Percentiles rank a stretch among this genome's conserved stretches.
phyloP scores from a whole-genome alignment of 768 basidiomycete species.

The Hygrocybe punicea region DNA sequence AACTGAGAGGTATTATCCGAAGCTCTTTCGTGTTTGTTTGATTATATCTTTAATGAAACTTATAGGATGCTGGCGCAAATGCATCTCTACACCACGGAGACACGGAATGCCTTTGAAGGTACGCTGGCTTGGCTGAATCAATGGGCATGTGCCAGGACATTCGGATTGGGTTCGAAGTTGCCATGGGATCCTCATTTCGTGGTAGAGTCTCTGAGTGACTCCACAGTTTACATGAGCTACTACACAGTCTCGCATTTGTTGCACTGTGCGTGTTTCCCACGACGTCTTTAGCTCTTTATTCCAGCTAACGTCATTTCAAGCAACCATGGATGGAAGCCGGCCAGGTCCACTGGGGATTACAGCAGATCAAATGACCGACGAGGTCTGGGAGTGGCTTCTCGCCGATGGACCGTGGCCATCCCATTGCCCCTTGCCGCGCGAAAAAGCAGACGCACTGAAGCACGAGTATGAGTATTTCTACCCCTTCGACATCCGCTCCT shows the following conservation, averaged over 20 bases:
- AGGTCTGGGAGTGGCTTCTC: conserved; percentile 95
- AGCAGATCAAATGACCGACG: conserved; percentile 93
- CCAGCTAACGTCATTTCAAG: conserved; percentile 35
- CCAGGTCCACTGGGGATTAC: conserved; percentile 83
- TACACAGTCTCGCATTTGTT: conserved; percentile 91
- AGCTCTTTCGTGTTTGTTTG: neutral
- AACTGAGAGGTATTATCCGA: conserved; percentile 67
- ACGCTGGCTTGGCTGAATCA: conserved; percentile 94
- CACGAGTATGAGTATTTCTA: conserved; percentile 96
- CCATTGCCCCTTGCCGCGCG: conserved; percentile 59
- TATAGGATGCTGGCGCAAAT: conserved; percentile 73
- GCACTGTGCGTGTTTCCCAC: conserved; percentile 58
- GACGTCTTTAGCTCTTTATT: neutral
- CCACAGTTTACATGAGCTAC: conserved; percentile 98
- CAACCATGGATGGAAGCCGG: conserved; percentile 69
- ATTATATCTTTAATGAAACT: conserved; percentile 8
- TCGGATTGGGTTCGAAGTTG: conserved; percentile 90
- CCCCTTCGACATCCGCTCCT: conserved; percentile 96
- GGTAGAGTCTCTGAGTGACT: conserved; percentile 95
- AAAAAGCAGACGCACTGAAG: conserved; percentile 80
- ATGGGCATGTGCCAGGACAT: conserved; percentile 99
- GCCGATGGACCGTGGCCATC: conserved; percentile 73
- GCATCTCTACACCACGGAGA: conserved; percentile 91
- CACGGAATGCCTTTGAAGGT: conserved; percentile 86
- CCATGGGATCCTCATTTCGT: conserved; percentile 97